Conservation (phyloP, 192 early-diverging fungal genomes). For the Rhizophagus prolifer region DNA sequence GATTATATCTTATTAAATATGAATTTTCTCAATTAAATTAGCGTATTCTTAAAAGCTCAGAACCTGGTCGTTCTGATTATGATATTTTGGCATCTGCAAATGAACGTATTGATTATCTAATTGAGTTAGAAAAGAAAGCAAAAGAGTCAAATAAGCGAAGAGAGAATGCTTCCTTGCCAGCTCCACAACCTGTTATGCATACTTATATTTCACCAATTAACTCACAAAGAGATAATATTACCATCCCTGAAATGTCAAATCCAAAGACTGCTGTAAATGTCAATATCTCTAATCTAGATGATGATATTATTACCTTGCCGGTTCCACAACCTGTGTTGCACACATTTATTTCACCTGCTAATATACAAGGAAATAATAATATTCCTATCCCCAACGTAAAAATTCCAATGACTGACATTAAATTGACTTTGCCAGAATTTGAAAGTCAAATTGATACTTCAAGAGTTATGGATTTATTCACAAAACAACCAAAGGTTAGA, state of each 20-base stretch:
- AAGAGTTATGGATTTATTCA: constrained; percentile 47
- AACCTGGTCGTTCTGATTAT: constrained; percentile 49
- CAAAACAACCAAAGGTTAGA: constrained; percentile 47
- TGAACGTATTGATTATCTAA: constrained; percentile 50
- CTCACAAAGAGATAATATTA: too few relatives aligned
- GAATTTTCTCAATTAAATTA: constrained; percentile 12
- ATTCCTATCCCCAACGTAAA: background rate
- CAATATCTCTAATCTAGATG: background rate
- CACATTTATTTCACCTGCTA: background rate
- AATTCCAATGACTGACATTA: background rate
- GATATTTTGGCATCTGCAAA: constrained; percentile 47
- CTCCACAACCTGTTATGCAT: too few relatives aligned
- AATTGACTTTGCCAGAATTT: constrained; percentile 14
- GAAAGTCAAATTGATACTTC: constrained; percentile 46
- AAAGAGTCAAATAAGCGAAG: background rate
- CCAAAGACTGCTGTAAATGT: too few relatives aligned
- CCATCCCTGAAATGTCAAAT: too few relatives aligned
- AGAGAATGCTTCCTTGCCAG: background rate
- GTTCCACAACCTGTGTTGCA: background rate
- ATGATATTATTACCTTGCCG: background rate
- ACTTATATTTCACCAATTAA: too few relatives aligned
- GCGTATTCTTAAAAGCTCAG: constrained; percentile 54
- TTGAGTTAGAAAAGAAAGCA: constrained; percentile 38
- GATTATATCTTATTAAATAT: constrained; percentile 27
- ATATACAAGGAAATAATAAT: background rate